Evolutionary conservation across 176 grass and related monocot genomes (phyloP), one percentile per base, ranked within the genome.

Genomic region (Calamus simplicifolius): DNA sequence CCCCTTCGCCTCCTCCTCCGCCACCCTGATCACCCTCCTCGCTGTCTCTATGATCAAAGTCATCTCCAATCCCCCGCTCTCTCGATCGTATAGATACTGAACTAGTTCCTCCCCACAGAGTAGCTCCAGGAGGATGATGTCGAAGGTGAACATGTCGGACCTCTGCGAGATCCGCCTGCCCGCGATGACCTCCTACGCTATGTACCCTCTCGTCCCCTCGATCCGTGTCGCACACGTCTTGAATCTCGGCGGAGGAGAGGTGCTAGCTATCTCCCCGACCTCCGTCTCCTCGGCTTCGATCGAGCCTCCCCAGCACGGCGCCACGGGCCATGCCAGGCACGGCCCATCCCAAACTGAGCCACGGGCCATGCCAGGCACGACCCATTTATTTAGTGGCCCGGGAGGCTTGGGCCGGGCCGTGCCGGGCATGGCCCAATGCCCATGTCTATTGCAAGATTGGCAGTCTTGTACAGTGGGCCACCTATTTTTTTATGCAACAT

Each of bases 181-280:
- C 29, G 38, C 19, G 27, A 13, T 43, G 18, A 35, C 16, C 72
- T 89, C 89, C 38, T 85, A 77, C 18, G 85, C 78, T 71, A 95
- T 89, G 78, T 95, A 95, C 56, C 85, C 89, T 51, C 89, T 82
- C 59, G 78, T 80, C 3, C 89, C 89, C 72, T 85, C 81, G 69
- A 95, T 85, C 48, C 81, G 79, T 60, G 73, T 73, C 56, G 64
- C 58, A 0, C 81, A 63, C 70, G 54, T 81, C 2, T 56, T 48
- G 6, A 63, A 79, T 2, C 82, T 8, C 31, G 7, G 31, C 4
- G 7, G 31, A 38, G 31, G 6, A 38, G 31, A 10, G 31, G 31
- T 7, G 31, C 31, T 38, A 5, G 4, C 31, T 8, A 38, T 38
- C 31, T 38, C 31, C 31, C 31, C 6, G 31, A 7, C 6, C 0